phyloP scores from a whole-genome alignment of 192 early-diverging fungal species.

The Funneliformis geosporum region DNA sequence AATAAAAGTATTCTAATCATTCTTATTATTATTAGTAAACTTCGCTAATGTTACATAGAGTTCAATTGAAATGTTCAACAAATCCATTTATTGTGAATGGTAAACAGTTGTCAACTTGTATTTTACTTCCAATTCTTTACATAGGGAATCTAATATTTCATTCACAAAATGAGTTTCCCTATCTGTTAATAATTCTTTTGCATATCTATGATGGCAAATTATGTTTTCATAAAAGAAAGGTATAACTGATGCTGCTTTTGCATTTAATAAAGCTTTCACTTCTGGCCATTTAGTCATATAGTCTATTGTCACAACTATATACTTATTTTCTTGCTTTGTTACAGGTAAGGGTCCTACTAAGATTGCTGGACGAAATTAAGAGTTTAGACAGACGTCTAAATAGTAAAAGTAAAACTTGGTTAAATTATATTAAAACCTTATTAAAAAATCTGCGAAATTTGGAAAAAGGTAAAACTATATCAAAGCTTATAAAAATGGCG shows the following conservation, averaged over 20 bases:
- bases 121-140: not conserved
- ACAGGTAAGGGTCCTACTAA: slow-evolving; percentile 4
- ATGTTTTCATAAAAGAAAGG: slow-evolving; percentile 38
- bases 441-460: too few relatives aligned
- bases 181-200: slow-evolving; percentile 34
- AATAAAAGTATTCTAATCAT: slow-evolving; percentile 3
- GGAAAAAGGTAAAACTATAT: too few relatives aligned
- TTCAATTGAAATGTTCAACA: not conserved
- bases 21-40: not conserved
- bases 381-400: too few relatives aligned
- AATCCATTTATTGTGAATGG: slow-evolving; percentile 30
- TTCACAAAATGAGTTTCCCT: slow-evolving; percentile 33
- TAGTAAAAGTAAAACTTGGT: too few relatives aligned
- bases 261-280: slow-evolving; percentile 24
- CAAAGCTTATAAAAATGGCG: too few relatives aligned
- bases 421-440: too few relatives aligned
- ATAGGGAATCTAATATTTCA: not conserved
- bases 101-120: slow-evolving; percentile 31
- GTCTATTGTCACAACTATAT: slow-evolving; percentile 34
- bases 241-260: slow-evolving; percentile 28
- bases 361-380: too few relatives aligned
- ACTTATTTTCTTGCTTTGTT: slow-evolving; percentile 27
- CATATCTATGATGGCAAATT: slow-evolving; percentile 33
- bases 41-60: not conserved
- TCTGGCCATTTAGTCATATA: slow-evolving; percentile 40